Evolutionary conservation across 768 basidiomycete genomes (phyloP), one percentile per base, ranked within the genome.

Genomic region (Lactarius indigo): DNA sequence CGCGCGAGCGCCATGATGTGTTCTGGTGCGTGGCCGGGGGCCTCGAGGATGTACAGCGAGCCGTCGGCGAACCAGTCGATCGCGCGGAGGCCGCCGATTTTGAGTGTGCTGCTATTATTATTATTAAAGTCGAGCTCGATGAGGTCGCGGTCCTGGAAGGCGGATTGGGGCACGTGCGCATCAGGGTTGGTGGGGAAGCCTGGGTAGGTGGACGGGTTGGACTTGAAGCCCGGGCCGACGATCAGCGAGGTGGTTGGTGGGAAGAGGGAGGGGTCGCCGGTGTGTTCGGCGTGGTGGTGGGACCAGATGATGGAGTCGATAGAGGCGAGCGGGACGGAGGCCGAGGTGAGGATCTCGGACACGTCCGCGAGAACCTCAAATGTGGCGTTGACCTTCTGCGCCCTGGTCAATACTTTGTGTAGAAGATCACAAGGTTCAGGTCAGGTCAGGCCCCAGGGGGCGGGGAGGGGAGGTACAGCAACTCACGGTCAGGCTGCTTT

Each of bases 291-390:
- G 20, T 58, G 57, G 23, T 58, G 57, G 39, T 39, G n/a, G 35
- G 57, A 58, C 57, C 57, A 58, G n/a, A 58, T 23, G 35, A 56
- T 56, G 8, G 63, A 15, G 23, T 55, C n/a, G 26, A 64, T 58
- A 3, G 63, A 52, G 18, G 63, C 35, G 30, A 59, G 37, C 4
- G 57, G 17, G 17, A 57, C 23, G 6, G 55, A 63, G n/a, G 62
- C 62, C 1, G 54, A 44, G 8, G 54, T 57, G 1, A 57, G 54
- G 8, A 57, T 37, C 9, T 57, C 56, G 28, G 35, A 5, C 7
- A 37, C 44, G 35, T 35, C 50, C 0, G 50, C 13, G 9, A 18
- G 12, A 54, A 39, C 20, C 2, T 64, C 47, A 5, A 37, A 31
- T 12, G 56, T 58, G 7, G 28, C 18, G 23, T 58, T 30, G 8